Conservation (phyloP, 306 rosid species). For the Lathyrus tuberosus region DNA sequence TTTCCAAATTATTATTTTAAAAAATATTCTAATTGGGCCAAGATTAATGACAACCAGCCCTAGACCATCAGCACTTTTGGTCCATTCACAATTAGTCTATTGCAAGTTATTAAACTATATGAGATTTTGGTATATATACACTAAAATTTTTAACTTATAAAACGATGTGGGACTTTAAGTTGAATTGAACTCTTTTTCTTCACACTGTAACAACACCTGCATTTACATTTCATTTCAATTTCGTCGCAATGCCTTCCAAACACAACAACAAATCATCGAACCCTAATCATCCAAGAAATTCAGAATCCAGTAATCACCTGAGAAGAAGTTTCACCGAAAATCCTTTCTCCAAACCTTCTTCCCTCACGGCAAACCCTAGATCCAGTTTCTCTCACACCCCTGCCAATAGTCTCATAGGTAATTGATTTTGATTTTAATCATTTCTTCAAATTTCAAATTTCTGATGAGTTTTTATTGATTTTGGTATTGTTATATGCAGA, state of each 20-base stretch:
- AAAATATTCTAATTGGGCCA: no score
- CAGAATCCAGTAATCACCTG: conserved; percentile 59
- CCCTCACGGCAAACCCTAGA: conserved; percentile 50
- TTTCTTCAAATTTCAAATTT: background rate
- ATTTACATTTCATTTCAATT: conserved; percentile 2
- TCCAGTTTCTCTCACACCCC: conserved; percentile 62
- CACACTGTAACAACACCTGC: no score
- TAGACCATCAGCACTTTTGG: no score
- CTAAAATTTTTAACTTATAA: no score
- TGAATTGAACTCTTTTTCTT: no score
- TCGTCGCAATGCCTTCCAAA: conserved; percentile 44
- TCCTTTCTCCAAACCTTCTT: conserved; percentile 71
- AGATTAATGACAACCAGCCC: no score
- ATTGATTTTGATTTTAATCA: background rate
- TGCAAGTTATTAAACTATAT: no score
- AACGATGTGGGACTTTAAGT: no score
- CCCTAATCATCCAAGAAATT: conserved; percentile 60
- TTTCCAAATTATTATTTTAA: no score
- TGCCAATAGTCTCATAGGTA: conserved; percentile 74
- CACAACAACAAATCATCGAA: conserved; percentile 52
- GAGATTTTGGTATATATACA: no score
- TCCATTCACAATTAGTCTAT: no score
- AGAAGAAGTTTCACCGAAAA: conserved; percentile 76
- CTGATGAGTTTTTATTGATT: background rate
- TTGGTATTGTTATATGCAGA: conserved; percentile 45